A percentile compares a stretch with the other conserved stretches of the same genome.
phyloP scores from a whole-genome alignment of 495 filamentous ascomycete genomes.

The Cudoniella acicularis region DNA sequence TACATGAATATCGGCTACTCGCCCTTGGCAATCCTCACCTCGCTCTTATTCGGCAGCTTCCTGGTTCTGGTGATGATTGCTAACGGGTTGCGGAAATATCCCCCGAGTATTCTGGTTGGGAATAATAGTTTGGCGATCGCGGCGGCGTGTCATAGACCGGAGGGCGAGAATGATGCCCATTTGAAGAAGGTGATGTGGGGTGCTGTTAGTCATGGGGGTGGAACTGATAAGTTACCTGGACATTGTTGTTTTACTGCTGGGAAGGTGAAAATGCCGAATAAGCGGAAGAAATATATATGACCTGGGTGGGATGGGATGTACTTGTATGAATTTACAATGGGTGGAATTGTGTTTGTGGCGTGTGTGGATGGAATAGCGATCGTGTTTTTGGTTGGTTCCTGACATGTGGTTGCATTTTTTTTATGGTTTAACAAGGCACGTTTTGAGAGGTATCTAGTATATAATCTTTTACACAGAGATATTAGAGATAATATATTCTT shows the following conservation, averaged over 20 bases:
- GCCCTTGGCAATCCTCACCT: slow-evolving; percentile 22
- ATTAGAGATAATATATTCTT: too few relatives aligned
- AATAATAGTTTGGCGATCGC: slow-evolving; percentile 41
- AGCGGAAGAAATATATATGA: slow-evolving; percentile 3
- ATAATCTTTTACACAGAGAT: too few relatives aligned
- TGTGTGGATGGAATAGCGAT: too few relatives aligned
- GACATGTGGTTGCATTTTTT: too few relatives aligned
- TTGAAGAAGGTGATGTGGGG: slow-evolving; percentile 6
- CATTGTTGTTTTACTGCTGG: slow-evolving; percentile 8
- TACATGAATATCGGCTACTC: slow-evolving; percentile 17
- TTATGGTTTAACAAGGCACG: too few relatives aligned
- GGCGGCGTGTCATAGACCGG: slow-evolving; percentile 39
- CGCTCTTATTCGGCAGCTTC: slow-evolving; percentile 23
- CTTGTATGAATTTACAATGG: too few relatives aligned
- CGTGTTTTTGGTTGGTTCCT: too few relatives aligned
- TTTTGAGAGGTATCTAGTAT: too few relatives aligned
- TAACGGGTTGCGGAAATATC: slow-evolving; percentile 21
- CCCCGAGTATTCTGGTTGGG: slow-evolving; percentile 29
- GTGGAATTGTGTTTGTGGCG: too few relatives aligned
- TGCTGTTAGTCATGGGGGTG: not conserved
- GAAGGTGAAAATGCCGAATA: not conserved
- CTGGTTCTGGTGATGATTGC: slow-evolving; percentile 23
- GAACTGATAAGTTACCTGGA: not conserved
- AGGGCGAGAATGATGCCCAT: not conserved
- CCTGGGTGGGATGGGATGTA: too few relatives aligned